Conservation (phyloP, 78 protist genomes). For the Dictyostelium citrinum region DNA sequence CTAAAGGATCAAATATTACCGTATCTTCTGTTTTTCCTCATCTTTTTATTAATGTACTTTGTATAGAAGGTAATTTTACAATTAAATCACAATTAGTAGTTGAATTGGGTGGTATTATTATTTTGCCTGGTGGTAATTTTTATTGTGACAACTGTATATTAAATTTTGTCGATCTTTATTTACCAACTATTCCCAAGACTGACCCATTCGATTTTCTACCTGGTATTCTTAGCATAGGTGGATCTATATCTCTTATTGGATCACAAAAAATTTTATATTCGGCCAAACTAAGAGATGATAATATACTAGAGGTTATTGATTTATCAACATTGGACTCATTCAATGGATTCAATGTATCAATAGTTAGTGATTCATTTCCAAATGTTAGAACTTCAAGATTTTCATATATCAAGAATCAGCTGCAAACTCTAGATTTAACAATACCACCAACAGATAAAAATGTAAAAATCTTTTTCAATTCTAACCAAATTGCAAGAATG, state of each 20-base stretch:
- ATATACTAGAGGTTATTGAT: too few relatives aligned
- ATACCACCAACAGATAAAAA: background rate
- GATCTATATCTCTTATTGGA: background rate
- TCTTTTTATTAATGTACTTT: too few relatives aligned
- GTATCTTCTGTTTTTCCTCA: too few relatives aligned
- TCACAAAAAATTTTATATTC: background rate
- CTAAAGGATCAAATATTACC: background rate
- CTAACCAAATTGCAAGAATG: background rate
- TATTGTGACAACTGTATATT: background rate
- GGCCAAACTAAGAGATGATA: background rate
- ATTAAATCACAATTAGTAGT: background rate
- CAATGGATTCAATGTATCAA: background rate
- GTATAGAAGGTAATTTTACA: background rate
- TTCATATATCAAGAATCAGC: background rate
- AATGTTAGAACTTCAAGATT: background rate
- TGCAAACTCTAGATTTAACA: background rate
- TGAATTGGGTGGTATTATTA: background rate
- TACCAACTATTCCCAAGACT: background rate
- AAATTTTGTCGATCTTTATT: background rate
- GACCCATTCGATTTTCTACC: background rate
- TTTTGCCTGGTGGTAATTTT: background rate
- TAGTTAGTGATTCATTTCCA: background rate
- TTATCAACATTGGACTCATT: too few relatives aligned
- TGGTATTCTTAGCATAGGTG: background rate
- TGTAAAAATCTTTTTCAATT: background rate